Percentiles rank a stretch among this genome's conserved stretches.
phyloP scores from a whole-genome alignment of 2,329 filamentous ascomycete genomes.

The Cladorrhinum sp. region DNA sequence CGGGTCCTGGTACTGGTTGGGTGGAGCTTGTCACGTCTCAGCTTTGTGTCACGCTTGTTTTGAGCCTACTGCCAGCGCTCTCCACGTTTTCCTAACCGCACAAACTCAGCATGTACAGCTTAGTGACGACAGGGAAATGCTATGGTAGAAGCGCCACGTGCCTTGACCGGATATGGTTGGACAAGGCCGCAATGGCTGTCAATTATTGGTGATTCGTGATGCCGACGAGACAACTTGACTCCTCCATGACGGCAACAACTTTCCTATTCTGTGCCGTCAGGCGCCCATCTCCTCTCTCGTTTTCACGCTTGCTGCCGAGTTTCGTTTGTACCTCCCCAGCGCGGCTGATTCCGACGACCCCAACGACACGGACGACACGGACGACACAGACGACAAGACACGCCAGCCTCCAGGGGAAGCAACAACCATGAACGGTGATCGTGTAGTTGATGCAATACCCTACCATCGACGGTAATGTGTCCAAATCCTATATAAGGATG shows the following conservation, averaged over 20 bases:
- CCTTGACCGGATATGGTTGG: constrained; percentile 8
- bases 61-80: constrained; percentile 20
- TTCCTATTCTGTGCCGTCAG: constrained; percentile 11
- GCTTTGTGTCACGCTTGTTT: constrained; percentile 30
- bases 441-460: not conserved
- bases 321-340: not conserved
- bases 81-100: constrained; percentile 20
- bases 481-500: constrained; percentile 1
- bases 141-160: constrained; percentile 16
- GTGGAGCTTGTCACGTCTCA: constrained; percentile 23
- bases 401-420: not conserved
- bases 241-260: constrained; percentile 13
- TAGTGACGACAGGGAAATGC: constrained; percentile 10
- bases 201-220: constrained; percentile 12
- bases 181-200: constrained; percentile 19
- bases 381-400: not conserved
- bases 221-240: constrained; percentile 13
- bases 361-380: not conserved
- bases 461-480: not conserved
- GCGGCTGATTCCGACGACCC: not conserved
- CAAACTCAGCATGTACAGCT: not conserved
- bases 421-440: not conserved
- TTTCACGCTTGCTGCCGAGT: constrained; percentile 2
- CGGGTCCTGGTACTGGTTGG: constrained; percentile 8
- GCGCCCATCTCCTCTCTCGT: constrained; percentile 2